Percentiles rank a stretch among this genome's conserved stretches.
Evolutionary conservation across 129 eudicot genomes (phyloP).

Genomic region (Centrapalus pauciflorus): DNA sequence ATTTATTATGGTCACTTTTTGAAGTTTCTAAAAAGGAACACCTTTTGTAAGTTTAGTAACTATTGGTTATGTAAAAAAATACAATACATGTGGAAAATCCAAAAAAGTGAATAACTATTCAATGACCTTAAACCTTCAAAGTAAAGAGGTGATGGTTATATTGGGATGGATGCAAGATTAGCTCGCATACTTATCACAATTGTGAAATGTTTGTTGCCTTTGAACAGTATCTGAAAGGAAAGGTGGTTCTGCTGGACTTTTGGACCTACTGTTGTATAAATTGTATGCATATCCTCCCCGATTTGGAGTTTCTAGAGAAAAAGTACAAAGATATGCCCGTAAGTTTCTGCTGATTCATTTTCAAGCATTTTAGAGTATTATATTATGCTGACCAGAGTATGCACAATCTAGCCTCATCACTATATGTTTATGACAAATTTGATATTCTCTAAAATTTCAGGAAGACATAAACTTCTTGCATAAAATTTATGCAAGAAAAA

Average conservation of each 20-base stretch:
- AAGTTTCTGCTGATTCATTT: slow-evolving; percentile 31
- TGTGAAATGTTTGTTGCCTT: background rate
- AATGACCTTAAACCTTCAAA: no score
- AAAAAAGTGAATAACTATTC: background rate
- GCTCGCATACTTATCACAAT: background rate
- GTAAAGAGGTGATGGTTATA: no score
- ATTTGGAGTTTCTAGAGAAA: slow-evolving; percentile 87
- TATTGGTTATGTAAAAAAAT: no score
- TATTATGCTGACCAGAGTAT: slow-evolving; percentile 1
- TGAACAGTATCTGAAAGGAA: slow-evolving; percentile 88
- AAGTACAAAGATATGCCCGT: slow-evolving; percentile 95
- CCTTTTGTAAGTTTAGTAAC: no score
- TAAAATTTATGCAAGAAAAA: no score
- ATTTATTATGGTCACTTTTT: no score
- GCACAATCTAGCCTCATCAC: no score
- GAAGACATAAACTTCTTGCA: no score
- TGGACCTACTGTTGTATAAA: slow-evolving; percentile 99
- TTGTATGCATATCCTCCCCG: slow-evolving; percentile 98
- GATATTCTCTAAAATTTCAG: no score
- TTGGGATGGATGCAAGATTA: background rate
- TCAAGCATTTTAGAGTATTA: background rate
- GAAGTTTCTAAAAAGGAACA: no score
- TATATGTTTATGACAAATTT: no score
- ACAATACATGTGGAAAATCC: no score
- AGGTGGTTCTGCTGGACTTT: slow-evolving; percentile 91